These are phyloP conservation scores for Paramyrothecium sp. DNA, from an alignment of 2,329 filamentous ascomycete genomes.

Conservation along the genomic window DNA sequence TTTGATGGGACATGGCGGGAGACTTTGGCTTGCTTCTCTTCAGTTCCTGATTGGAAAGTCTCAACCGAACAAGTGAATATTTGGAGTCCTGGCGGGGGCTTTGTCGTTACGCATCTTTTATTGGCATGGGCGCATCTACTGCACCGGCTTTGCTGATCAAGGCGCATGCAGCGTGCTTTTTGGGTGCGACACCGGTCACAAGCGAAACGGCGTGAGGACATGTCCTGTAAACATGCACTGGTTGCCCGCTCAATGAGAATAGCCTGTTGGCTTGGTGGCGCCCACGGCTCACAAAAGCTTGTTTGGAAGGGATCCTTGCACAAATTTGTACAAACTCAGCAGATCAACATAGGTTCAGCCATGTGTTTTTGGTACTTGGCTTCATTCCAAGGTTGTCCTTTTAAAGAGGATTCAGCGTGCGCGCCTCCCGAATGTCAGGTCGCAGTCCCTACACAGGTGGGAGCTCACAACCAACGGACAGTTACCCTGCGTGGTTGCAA, in stretches of 20 bases:
- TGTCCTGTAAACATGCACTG: not conserved
- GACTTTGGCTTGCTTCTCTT: not conserved
- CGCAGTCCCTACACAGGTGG: no score
- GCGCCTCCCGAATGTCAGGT: no score
- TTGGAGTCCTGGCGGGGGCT: not conserved
- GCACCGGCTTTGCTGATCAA: not conserved
- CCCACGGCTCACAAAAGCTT: not conserved
- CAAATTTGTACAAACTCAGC: no score
- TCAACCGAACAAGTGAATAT: not conserved
- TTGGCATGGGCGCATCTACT: not conserved
- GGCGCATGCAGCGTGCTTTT: not conserved
- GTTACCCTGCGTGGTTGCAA: no score
- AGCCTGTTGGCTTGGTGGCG: not conserved
- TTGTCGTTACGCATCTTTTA: not conserved
- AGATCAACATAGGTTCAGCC: no score
- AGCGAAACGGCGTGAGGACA: not conserved
- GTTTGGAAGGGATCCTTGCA: not conserved
- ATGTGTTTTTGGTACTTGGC: no score
- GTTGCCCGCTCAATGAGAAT: no score
- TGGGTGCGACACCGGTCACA: not conserved
- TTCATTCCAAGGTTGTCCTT: no score
- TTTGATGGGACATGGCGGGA: not conserved
- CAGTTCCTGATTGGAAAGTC: not conserved
- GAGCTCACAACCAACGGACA: no score
- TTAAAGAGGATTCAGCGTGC: no score